Evolutionary conservation across 2,329 filamentous ascomycete genomes (phyloP), one percentile per base, ranked within the genome.

Genomic region (Fusarium sp.): DNA sequence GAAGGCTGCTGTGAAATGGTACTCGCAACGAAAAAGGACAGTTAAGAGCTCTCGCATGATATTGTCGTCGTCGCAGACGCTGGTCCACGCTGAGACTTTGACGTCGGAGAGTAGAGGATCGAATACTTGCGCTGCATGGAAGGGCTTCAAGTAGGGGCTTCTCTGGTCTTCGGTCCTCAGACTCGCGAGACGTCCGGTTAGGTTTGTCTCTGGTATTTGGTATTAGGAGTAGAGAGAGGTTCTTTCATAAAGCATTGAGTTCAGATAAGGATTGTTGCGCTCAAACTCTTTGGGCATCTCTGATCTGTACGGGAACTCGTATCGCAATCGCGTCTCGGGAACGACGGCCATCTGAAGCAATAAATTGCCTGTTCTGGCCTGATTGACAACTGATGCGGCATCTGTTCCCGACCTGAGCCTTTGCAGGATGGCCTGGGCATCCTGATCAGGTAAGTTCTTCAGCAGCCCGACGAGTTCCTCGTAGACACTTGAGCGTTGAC

Each of bases 271-370:
- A 23, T 77, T 81, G 29, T 77, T 38, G 3, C 44, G 21, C 23
- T 63, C 31, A 21, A 57, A 56, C 6, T 49, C 48, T 8, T 39
- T 54, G 1, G 76, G 78, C 74, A 80, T 78, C 10, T 73, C 55
- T 2, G 68, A 21, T 8, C 55, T 44, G 48, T 83, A 83, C 0
- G 82, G 83, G 39, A 85, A 83, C 48, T 81, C 79, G 45, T 83
- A 84, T 44, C 82, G 81, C 25, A 79, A 78, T 3, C 81, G 74
- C 4, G 81, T 77, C 66, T 85, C 82, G 9, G 83, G 82, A 0
- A 73, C 64, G 6, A 84, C 68, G 2, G 80, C 74, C 59, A 83
- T 78, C 61, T 84, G 82, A 9, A 84, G 65, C 7, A 84, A 67
- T 9, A 82, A 35, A 61, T 83, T 78, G 14, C 83, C 83, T 25